Conservation (phyloP, 805 yeast genomes). For the Wickerhamiella sorbophila region DNA sequence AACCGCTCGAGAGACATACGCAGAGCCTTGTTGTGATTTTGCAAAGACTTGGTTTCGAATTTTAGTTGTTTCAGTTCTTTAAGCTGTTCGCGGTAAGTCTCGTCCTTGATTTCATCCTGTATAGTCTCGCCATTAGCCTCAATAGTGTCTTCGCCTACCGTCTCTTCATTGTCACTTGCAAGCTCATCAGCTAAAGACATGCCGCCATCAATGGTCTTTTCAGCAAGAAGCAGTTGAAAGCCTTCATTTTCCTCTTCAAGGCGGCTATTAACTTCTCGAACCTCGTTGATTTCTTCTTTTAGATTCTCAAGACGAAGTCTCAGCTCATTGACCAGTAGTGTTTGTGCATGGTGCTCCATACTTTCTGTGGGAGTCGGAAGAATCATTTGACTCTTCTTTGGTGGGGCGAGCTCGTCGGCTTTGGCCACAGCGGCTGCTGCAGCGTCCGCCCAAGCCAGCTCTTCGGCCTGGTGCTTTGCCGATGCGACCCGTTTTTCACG, state of each 20-base stretch:
- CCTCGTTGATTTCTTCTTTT: constrained; percentile 32
- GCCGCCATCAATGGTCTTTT: constrained; percentile 21
- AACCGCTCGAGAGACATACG: constrained; percentile 23
- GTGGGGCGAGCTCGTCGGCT: constrained; percentile 1
- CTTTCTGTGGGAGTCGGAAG: constrained; percentile 10
- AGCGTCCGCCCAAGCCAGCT: background rate
- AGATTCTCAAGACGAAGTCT: constrained; percentile 17
- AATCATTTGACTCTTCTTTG: background rate
- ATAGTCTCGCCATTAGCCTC: background rate
- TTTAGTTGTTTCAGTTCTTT: constrained; percentile 13
- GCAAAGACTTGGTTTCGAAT: constrained; percentile 20
- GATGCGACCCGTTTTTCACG: constrained; percentile 6
- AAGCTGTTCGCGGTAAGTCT: background rate
- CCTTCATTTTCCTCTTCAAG: constrained; percentile 25
- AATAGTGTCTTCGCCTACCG: constrained; percentile 1
- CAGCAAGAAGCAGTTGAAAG: constrained; percentile 24
- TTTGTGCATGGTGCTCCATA: constrained; percentile 19
- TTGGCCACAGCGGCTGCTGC: background rate
- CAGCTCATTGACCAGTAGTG: constrained; percentile 22
- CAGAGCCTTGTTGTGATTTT: constrained; percentile 23
- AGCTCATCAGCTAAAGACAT: constrained; percentile 1
- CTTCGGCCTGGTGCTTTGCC: background rate
- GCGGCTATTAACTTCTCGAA: constrained; percentile 44
- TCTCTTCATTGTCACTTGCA: background rate
- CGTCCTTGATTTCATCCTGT: constrained; percentile 1